Evolutionary conservation across 2,329 filamentous ascomycete species (phyloP).

Genomic region (Claviceps pazoutovae): DNA sequence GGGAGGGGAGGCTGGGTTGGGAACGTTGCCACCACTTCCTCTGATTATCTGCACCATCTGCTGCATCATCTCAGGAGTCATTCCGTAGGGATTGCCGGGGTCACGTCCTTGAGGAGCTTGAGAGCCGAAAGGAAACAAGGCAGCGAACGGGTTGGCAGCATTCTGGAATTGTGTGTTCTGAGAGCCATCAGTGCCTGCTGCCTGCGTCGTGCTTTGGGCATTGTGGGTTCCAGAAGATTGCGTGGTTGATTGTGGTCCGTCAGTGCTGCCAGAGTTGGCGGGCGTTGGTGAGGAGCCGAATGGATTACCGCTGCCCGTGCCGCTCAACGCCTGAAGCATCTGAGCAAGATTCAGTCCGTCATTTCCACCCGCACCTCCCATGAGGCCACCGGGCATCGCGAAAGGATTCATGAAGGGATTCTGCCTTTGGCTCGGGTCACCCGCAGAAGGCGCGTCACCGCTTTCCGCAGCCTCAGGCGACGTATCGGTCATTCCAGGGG

Average conservation of each 20-base stretch:
- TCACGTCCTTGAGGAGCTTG: conserved; percentile 11
- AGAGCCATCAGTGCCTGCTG: conserved; percentile 11
- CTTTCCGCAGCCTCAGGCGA: conserved; percentile 42
- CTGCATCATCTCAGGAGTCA: conserved; percentile 42
- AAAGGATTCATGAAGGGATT: conserved; percentile 32
- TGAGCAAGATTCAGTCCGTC: conserved; percentile 13
- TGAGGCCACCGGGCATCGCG: conserved; percentile 13
- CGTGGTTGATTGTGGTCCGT: conserved; percentile 13
- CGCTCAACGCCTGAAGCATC: conserved; percentile 15
- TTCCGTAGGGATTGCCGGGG: conserved; percentile 27
- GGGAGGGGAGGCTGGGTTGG: conserved; percentile 37
- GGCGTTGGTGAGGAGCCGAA: conserved; percentile 15
- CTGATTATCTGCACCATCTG: conserved; percentile 38
- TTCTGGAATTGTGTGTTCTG: conserved; percentile 21
- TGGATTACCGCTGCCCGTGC: conserved; percentile 21
- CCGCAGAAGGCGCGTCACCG: conserved; percentile 18
- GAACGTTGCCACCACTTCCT: conserved; percentile 12
- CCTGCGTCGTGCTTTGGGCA: conserved; percentile 12
- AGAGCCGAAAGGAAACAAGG: conserved; percentile 36
- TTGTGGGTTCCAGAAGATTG: conserved; percentile 13
- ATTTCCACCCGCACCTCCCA: conserved; percentile 8
- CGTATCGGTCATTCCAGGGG: conserved; percentile 81
- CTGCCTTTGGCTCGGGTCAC: conserved; percentile 11
- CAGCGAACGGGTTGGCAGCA: conserved; percentile 52
- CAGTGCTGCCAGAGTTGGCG: background rate